phyloP scores from a whole-genome alignment of 139 green algal genomes.

The Asterochloris erici region DNA sequence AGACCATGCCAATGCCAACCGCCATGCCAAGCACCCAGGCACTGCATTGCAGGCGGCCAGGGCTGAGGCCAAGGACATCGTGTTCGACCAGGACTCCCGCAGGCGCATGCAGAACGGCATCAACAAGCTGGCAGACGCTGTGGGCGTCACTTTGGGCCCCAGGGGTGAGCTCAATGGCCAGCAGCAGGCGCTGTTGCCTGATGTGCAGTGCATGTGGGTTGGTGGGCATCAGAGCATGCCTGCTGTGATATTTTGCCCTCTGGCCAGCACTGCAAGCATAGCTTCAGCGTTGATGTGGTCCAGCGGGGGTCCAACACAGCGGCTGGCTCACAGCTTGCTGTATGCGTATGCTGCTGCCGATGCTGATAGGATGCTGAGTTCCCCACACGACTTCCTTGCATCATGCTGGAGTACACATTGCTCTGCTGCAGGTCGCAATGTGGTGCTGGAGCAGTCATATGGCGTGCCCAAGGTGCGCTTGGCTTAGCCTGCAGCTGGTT shows the following conservation, averaged over 20 bases:
- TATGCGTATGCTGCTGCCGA: not conserved
- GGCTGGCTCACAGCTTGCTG: not conserved
- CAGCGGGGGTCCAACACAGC: not conserved
- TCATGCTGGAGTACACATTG: not conserved
- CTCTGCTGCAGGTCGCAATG: constrained; percentile 84
- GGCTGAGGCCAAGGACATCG: constrained; percentile 93
- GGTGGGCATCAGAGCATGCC: not conserved
- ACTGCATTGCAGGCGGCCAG: constrained; percentile 46
- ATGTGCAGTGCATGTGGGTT: not conserved
- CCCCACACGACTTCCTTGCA: not conserved
- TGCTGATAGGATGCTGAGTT: not conserved
- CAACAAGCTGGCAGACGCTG: constrained; percentile 97
- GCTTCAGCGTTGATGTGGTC: not conserved
- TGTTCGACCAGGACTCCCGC: constrained; percentile 88
- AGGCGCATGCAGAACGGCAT: constrained; percentile 90
- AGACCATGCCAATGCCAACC: too few species aligned
- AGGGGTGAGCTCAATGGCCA: constrained; percentile 53
- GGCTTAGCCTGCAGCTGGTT: not conserved
- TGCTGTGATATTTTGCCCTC: not conserved
- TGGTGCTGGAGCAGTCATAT: constrained; percentile 95
- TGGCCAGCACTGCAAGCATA: not conserved
- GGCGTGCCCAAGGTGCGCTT: constrained; percentile 88
- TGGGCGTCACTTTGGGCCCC: constrained; percentile 92
- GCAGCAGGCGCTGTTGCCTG: too few species aligned
- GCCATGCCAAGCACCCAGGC: too few species aligned